Conservation (phyloP, 2,329 filamentous ascomycete genomes). For the Teratosphaeria epicoccoides region DNA sequence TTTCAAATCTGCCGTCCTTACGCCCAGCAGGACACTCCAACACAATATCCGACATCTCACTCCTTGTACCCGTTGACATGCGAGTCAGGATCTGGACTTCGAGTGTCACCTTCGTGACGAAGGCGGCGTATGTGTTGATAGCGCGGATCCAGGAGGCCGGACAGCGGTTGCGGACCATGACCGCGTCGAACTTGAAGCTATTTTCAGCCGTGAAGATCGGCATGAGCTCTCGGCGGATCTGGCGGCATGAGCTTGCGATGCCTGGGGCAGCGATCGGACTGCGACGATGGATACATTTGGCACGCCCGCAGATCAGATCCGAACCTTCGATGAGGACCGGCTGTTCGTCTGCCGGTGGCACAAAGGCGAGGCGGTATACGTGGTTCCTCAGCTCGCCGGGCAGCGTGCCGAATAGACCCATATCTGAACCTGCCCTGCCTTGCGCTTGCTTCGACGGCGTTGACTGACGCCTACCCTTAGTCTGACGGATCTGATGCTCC, state of each 20-base stretch:
- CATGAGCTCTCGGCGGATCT: slow-evolving; percentile 16
- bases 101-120: slow-evolving; percentile 9
- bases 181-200: slow-evolving; percentile 14
- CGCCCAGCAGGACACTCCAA: slow-evolving; percentile 4
- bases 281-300: slow-evolving; percentile 12
- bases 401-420: slow-evolving; percentile 16
- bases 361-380: slow-evolving; percentile 16
- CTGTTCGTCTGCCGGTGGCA: slow-evolving; percentile 3
- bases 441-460: not conserved
- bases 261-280: slow-evolving; percentile 10
- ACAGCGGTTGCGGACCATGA: slow-evolving; percentile 15
- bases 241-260: slow-evolving; percentile 16
- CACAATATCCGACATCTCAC: not conserved
- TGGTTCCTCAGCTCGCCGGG: slow-evolving; percentile 18
- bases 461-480: not conserved
- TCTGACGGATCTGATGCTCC: slow-evolving; percentile 5
- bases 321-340: slow-evolving; percentile 7
- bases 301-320: slow-evolving; percentile 10
- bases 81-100: slow-evolving; percentile 3
- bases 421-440: slow-evolving; percentile 6
- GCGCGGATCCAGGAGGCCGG: slow-evolving; percentile 10
- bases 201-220: slow-evolving; percentile 18
- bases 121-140: slow-evolving; percentile 9
- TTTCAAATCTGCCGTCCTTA: slow-evolving; percentile 4
- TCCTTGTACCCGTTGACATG: not conserved